A percentile compares a stretch with the other conserved stretches of the same genome.
Conservation (phyloP, 352 stramenopile genomes). For the Globisporangium rhizosaccharum region DNA sequence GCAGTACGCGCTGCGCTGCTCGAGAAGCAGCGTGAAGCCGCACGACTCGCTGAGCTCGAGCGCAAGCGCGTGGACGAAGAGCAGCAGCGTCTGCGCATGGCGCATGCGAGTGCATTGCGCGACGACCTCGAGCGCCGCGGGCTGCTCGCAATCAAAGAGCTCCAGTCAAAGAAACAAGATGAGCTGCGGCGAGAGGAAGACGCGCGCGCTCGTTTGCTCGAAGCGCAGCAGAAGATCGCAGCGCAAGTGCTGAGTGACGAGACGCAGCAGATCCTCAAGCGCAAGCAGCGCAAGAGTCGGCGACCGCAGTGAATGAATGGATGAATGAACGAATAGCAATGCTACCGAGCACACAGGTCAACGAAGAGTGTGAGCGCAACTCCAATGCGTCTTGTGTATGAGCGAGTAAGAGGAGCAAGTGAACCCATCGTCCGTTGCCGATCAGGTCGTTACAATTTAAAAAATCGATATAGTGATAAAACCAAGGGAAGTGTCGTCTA, state of each 20-base stretch:
- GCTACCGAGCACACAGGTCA: neutral
- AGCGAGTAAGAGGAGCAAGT: too few relatives aligned
- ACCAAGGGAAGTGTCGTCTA: too few relatives aligned
- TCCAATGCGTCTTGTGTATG: neutral
- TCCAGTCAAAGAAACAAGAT: slow-evolving; percentile 44
- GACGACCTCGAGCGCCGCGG: slow-evolving; percentile 38
- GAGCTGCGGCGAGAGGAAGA: slow-evolving; percentile 35
- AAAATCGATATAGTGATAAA: too few relatives aligned
- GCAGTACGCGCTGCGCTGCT: slow-evolving; percentile 12
- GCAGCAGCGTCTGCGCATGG: slow-evolving; percentile 21
- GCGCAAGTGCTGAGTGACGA: slow-evolving; percentile 31
- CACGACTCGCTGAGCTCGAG: slow-evolving; percentile 19
- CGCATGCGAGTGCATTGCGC: slow-evolving; percentile 21
- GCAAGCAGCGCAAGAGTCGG: slow-evolving; percentile 4
- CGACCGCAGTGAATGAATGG: neutral
- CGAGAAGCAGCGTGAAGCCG: slow-evolving; percentile 25
- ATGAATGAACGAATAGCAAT: too few relatives aligned
- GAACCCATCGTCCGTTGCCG: too few relatives aligned
- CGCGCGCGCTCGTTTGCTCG: slow-evolving; percentile 17
- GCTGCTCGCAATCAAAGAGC: slow-evolving; percentile 29
- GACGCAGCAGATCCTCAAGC: slow-evolving; percentile 26
- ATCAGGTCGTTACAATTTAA: too few relatives aligned
- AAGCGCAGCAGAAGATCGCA: slow-evolving; percentile 27
- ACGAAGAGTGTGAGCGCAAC: neutral
- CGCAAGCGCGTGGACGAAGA: slow-evolving; percentile 22